A percentile compares a stretch with the other conserved stretches of the same genome.
phyloP scores from a whole-genome alignment of 2,329 filamentous ascomycete genomes.

The Talaromyces rugulosus region DNA sequence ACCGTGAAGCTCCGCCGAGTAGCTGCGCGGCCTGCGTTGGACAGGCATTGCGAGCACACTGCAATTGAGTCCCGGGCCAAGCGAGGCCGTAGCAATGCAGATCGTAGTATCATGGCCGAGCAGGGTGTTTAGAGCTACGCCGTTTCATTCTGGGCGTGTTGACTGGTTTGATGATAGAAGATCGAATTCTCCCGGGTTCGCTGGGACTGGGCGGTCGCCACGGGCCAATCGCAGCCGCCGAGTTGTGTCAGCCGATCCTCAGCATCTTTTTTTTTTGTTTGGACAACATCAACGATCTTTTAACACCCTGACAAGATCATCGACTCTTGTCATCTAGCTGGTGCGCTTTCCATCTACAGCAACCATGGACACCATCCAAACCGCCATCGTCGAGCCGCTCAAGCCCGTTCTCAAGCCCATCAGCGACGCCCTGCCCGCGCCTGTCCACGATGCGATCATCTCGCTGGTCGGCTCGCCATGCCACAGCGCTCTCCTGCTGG shows the following conservation, averaged over 20 bases:
- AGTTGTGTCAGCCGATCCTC: neutral
- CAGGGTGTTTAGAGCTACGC: neutral
- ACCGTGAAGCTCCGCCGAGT: constrained; percentile 28
- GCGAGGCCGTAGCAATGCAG: constrained; percentile 30
- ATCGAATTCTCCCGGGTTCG: neutral
- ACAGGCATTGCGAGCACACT: constrained; percentile 33
- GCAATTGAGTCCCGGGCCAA: constrained; percentile 25
- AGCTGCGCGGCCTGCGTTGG: constrained; percentile 16
- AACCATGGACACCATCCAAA: constrained; percentile 40
- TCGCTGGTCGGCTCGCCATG: constrained; percentile 78
- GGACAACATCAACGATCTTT: neutral
- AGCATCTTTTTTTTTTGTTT: neutral
- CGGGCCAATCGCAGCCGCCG: neutral
- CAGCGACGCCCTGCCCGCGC: constrained; percentile 67
- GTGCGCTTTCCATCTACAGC: neutral
- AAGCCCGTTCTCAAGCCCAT: constrained; percentile 58
- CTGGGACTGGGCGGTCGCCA: neutral
- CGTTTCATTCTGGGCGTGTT: neutral
- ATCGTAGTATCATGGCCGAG: constrained; percentile 32
- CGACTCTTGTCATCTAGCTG: neutral
- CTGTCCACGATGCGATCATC: constrained; percentile 68
- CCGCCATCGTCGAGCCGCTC: constrained; percentile 37
- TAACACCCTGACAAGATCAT: neutral
- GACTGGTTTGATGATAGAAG: neutral
- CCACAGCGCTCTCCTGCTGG: constrained; percentile 80